A percentile compares a stretch with the other conserved stretches of the same genome.
Conservation (phyloP, 2,329 filamentous ascomycete genomes). For the Macrophomina tecta region DNA sequence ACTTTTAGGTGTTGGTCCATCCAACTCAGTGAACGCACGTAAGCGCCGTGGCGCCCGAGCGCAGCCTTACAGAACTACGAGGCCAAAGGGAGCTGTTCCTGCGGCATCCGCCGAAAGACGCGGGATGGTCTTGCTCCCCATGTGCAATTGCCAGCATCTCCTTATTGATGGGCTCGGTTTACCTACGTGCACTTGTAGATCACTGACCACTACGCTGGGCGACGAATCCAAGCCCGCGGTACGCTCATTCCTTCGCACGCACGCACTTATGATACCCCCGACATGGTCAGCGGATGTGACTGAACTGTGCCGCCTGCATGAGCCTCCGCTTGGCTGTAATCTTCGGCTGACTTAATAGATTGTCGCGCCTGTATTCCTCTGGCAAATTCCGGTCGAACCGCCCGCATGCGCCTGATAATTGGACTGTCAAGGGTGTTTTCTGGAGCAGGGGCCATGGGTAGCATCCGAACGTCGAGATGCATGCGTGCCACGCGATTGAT, state of each 20-base stretch:
- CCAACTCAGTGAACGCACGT: neutral
- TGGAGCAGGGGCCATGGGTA: neutral
- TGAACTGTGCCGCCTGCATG: neutral
- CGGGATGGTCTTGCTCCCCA: neutral
- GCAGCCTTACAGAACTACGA: neutral
- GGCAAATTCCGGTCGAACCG: neutral
- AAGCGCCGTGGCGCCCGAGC: constrained; percentile 6
- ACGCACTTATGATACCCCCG: neutral
- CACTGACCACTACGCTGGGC: neutral
- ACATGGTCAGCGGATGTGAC: neutral
- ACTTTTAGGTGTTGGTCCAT: neutral
- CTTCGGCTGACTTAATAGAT: neutral
- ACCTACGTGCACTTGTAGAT: neutral
- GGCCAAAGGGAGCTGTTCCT: neutral
- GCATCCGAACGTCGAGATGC: neutral
- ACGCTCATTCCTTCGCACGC: neutral
- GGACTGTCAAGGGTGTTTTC: neutral
- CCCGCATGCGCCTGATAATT: neutral
- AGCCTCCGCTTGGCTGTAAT: neutral
- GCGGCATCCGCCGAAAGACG: neutral
- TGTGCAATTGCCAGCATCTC: neutral
- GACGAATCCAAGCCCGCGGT: neutral
- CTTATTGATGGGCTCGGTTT: neutral
- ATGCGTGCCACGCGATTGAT: neutral
- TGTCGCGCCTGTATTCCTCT: neutral